phyloP scores from a whole-genome alignment of 495 filamentous ascomycete genomes.

The Arthonia radiata region DNA sequence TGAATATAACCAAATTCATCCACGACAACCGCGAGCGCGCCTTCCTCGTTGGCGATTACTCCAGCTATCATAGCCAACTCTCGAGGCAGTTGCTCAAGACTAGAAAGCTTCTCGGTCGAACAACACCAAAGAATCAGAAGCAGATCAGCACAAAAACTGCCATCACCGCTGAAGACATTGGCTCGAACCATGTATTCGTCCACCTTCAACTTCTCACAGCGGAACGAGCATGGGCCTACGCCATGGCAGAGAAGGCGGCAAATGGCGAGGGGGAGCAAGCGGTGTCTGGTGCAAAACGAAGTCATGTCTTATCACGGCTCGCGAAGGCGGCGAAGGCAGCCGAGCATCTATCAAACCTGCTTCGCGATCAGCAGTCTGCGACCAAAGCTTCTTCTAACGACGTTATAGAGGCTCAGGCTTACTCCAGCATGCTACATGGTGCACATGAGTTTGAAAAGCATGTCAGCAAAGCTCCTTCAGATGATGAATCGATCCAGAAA shows the following conservation, averaged over 20 bases:
- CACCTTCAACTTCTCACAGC: constrained; percentile 58
- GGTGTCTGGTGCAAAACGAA: constrained; percentile 51
- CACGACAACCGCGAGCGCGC: constrained; percentile 53
- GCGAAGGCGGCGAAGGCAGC: constrained; percentile 54
- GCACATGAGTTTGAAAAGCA: constrained; percentile 64
- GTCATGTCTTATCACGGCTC: constrained; percentile 69
- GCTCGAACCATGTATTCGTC: constrained; percentile 47
- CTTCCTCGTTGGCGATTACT: constrained; percentile 69
- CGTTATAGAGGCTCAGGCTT: constrained; percentile 68
- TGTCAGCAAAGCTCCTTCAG: too few relatives aligned
- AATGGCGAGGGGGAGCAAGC: constrained; percentile 47
- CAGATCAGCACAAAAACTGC: constrained; percentile 46
- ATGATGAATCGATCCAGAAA: constrained; percentile 6
- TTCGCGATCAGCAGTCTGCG: constrained; percentile 28
- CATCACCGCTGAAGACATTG: constrained; percentile 55
- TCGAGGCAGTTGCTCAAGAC: constrained; percentile 60
- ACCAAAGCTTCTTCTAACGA: constrained; percentile 44
- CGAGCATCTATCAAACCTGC: constrained; percentile 35
- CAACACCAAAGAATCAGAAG: constrained; percentile 62
- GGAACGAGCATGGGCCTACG: constrained; percentile 90
- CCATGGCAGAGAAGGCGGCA: constrained; percentile 74
- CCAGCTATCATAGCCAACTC: constrained; percentile 56
- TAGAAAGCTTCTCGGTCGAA: constrained; percentile 60
- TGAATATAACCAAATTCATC: constrained; percentile 82
- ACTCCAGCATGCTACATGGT: constrained; percentile 47